Evolutionary conservation across 116 monocot genomes (phyloP).

Genomic region (Cymodocea nodosa): DNA sequence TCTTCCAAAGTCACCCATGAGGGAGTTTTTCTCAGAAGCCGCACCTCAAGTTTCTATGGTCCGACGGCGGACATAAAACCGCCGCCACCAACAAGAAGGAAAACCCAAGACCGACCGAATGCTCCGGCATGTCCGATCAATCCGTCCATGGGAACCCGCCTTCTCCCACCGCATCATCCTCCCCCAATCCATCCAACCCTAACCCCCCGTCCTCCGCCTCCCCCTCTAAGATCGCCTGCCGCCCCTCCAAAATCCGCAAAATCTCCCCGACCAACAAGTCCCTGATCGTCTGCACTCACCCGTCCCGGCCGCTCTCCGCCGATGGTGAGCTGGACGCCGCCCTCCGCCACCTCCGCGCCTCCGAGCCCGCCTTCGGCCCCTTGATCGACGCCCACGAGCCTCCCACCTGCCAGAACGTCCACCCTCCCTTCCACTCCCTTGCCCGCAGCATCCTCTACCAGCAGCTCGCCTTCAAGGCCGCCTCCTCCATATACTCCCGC

Average conservation of each 20-base stretch:
- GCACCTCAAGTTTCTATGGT: too few species aligned
- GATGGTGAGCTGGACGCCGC: constrained; percentile 49
- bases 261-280: background rate
- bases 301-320: constrained; percentile 45
- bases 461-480: constrained; percentile 59
- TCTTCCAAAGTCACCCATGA: too few species aligned
- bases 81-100: too few species aligned
- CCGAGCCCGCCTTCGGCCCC: constrained; percentile 34
- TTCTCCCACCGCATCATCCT: too few species aligned
- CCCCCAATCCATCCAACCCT: background rate
- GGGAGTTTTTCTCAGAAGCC: too few species aligned
- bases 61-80: too few species aligned
- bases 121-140: too few species aligned
- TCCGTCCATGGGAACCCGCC: too few species aligned
- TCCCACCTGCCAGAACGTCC: constrained; percentile 28
- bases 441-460: constrained; percentile 47
- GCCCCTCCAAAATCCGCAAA: constrained; percentile 13
- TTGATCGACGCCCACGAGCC: constrained; percentile 41
- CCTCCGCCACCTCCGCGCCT: constrained; percentile 35
- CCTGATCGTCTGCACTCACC: background rate
- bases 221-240: constrained; percentile 16
- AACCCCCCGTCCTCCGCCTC: background rate
- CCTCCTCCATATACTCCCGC: constrained; percentile 48
- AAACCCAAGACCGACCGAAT: too few species aligned
- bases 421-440: constrained; percentile 45